Evolutionary conservation across 257 asterid species (phyloP).

Genomic region (Capsicum pubescens): DNA sequence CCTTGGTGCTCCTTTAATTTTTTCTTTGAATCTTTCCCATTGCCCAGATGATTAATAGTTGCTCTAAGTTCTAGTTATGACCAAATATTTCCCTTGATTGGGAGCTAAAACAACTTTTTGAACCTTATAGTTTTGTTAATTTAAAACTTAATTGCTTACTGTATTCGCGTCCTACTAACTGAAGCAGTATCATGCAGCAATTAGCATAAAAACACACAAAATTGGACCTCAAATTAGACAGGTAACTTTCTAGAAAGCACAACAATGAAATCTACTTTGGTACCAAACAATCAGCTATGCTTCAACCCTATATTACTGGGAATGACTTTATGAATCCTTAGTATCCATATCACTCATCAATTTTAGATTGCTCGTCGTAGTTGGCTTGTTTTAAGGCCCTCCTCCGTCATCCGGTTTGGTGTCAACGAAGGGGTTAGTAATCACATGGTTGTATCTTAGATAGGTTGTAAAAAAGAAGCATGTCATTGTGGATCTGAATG

Average conservation of each 20-base stretch:
- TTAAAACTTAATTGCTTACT: background rate
- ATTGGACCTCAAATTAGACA: background rate
- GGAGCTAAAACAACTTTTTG: background rate
- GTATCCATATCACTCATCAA: background rate
- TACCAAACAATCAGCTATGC: background rate
- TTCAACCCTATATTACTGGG: background rate
- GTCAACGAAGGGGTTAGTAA: background rate
- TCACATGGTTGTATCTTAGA: background rate
- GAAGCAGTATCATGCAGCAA: background rate
- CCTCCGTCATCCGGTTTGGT: background rate
- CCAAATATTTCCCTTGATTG: background rate
- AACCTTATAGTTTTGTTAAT: background rate
- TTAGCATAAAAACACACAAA: background rate
- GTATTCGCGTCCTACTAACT: background rate
- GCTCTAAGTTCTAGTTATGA: background rate
- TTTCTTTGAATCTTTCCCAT: background rate
- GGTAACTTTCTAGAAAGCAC: background rate
- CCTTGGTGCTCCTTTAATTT: background rate
- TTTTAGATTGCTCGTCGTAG: background rate
- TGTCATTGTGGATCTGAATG: slow-evolving; percentile 9
- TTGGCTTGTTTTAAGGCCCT: background rate
- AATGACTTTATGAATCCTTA: background rate
- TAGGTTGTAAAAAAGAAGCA: background rate
- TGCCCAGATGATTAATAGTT: background rate
- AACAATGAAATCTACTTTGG: background rate